phyloP scores from a whole-genome alignment of 2,329 filamentous ascomycete species.

The Arthrinium puccinioides region DNA sequence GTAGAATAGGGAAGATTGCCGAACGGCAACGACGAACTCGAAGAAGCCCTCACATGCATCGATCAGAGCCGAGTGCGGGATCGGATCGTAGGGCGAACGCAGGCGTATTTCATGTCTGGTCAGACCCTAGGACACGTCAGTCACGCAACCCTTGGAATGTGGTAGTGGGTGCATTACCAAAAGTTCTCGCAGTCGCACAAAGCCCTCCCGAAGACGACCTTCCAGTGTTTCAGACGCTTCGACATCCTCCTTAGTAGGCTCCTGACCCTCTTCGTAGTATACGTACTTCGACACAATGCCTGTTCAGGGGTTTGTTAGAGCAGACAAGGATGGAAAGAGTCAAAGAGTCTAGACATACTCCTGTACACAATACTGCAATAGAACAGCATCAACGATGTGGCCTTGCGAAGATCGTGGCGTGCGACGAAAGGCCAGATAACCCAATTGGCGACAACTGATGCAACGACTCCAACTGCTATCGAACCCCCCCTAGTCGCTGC shows the following conservation, averaged over 20 bases:
- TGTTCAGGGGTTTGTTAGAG: constrained; percentile 10
- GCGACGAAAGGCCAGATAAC: constrained; percentile 55
- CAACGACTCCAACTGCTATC: constrained; percentile 45
- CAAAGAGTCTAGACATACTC: constrained; percentile 30
- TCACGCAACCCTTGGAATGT: background rate
- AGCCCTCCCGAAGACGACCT: constrained; percentile 51
- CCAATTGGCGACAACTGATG: constrained; percentile 51
- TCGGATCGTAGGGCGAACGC: constrained; percentile 47
- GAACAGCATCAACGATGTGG: constrained; percentile 48
- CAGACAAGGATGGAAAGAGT: too few relatives aligned
- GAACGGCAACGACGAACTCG: constrained; percentile 49
- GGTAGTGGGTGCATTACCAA: constrained; percentile 36
- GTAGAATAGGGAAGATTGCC: constrained; percentile 51
- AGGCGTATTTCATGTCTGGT: constrained; percentile 53
- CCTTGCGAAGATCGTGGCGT: constrained; percentile 49
- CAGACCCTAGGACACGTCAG: constrained; percentile 28
- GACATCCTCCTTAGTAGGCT: constrained; percentile 44
- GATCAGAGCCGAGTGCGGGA: constrained; percentile 49
- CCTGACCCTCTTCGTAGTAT: constrained; percentile 47
- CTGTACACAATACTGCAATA: constrained; percentile 52
- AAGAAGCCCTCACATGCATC: constrained; percentile 51
- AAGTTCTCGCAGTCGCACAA: constrained; percentile 49
- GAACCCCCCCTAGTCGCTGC: constrained; percentile 40
- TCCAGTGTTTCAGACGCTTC: constrained; percentile 49
- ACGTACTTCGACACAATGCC: constrained; percentile 48